Base-by-base conservation (phyloP, 768 basidiomycete genomes). In the Lactarius deliciosus region DNA sequence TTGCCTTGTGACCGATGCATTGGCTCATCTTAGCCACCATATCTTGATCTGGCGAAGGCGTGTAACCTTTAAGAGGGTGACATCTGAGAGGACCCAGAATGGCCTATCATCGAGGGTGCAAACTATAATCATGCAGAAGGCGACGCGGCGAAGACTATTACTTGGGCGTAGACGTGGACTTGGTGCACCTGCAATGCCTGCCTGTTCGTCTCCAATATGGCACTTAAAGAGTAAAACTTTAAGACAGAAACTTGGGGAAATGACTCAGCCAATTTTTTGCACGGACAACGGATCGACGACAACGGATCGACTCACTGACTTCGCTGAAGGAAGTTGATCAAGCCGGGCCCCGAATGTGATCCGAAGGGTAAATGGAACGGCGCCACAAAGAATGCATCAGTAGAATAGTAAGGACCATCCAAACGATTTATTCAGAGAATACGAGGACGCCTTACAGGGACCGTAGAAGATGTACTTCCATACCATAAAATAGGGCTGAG, bases 21-120 rank as follows among this genome's bases (percentile, higher is more conserved):
- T 32, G 30, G 45, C n/a, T n/a, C 22, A 11, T 20, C 6, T 28
- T 11, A 57, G 11, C n/a, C 47, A 25, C 43, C 63, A 40, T 38
- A 34, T 64, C 45, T 30, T 30, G 50, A 63, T 58, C 20, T 28
- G 43, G 34, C 25, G 25, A 41, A 25, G 30, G 30, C 56, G 61
- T 56, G 47, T 66, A 61, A 66, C 38, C 59, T 2, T 9, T 34
- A 45, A 18, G 41, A 18, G 15, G 41, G 45, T 13, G 57, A 57
- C n/a, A 60, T 64, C 64, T n/a, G 53, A 53, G 36, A 13, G 53
- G 45, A 34, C 64, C 59, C 40, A 34, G 47, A 60, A 54, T 25
- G 38, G 9, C 45, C 61, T 61, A 63, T 63, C 65, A 57, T 57
- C 32, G 53, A 32, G 43, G 65, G 65, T 40, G 45, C 36, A 16